Conservation (phyloP, 2,329 filamentous ascomycete genomes). For the Ceratocystis harringtonii region DNA sequence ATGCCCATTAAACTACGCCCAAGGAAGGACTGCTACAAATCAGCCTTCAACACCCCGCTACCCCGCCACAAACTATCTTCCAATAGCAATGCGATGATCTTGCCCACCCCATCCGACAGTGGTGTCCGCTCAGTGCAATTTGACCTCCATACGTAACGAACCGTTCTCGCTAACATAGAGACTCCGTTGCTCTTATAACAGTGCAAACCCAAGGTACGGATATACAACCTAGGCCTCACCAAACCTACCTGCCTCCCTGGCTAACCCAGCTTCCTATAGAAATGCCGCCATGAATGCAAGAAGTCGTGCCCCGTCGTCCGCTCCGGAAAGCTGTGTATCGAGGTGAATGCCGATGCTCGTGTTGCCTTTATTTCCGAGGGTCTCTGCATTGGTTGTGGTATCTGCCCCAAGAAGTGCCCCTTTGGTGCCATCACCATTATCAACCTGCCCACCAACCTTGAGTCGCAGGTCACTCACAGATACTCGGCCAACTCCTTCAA, state of each 20-base stretch:
- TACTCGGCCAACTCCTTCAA: constrained; percentile 99
- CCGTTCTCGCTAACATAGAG: constrained; percentile 2
- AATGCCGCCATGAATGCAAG: constrained; percentile 98
- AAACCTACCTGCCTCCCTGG: constrained; percentile 9
- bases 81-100: background rate
- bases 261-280: constrained; percentile 37
- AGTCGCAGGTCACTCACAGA: constrained; percentile 93
- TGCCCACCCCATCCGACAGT: background rate
- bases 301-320: constrained; percentile 96
- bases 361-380: constrained; percentile 97
- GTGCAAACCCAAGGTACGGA: constrained; percentile 71
- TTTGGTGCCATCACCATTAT: constrained; percentile 99
- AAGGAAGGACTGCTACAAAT: background rate
- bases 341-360: constrained; percentile 74
- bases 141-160: background rate
- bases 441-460: constrained; percentile 98
- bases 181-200: constrained; percentile 25
- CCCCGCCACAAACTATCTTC: constrained; percentile 24
- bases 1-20: constrained; percentile 16
- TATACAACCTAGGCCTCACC: background rate
- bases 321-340: constrained; percentile 93
- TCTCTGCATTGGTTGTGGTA: constrained; percentile 95
- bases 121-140: background rate
- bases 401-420: constrained; percentile 98
- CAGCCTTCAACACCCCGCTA: constrained; percentile 22